Percentiles rank a stretch among this genome's conserved stretches.
phyloP scores from a whole-genome alignment of 371 early-diverging fungal genomes.

The Lichtheimia corymbifera region DNA sequence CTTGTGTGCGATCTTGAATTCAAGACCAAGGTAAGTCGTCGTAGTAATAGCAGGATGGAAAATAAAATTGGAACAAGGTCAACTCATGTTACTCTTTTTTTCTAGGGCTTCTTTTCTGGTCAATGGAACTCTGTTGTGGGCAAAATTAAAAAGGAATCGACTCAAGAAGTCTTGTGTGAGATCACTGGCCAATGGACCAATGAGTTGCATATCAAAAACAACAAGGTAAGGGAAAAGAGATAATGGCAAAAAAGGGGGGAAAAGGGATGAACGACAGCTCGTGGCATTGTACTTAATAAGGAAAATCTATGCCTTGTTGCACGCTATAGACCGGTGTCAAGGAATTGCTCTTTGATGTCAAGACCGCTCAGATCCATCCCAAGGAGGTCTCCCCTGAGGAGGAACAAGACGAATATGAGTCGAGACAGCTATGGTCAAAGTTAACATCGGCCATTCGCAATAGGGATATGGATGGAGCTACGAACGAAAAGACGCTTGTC shows the following conservation, averaged over 20 bases:
- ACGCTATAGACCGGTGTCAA: slow-evolving; percentile 28
- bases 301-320: background rate
- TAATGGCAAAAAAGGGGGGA: background rate
- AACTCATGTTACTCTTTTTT: background rate
- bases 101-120: slow-evolving; percentile 79
- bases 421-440: slow-evolving; percentile 76
- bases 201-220: slow-evolving; percentile 56
- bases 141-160: slow-evolving; percentile 79
- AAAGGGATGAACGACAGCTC: background rate
- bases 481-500: slow-evolving; percentile 77
- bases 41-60: background rate
- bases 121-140: slow-evolving; percentile 81
- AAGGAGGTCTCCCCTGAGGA: slow-evolving; percentile 71
- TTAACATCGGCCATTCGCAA: slow-evolving; percentile 73
- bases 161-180: slow-evolving; percentile 76
- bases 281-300: slow-evolving; percentile 4
- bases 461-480: slow-evolving; percentile 75
- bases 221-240: slow-evolving; percentile 17
- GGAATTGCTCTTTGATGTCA: slow-evolving; percentile 70
- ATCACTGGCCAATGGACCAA: slow-evolving; percentile 89
- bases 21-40: slow-evolving; percentile 88
- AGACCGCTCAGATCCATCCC: slow-evolving; percentile 58
- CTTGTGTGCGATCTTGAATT: slow-evolving; percentile 87
- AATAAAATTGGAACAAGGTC: background rate
- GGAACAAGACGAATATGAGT: slow-evolving; percentile 83